A percentile compares a stretch with the other conserved stretches of the same genome.
Evolutionary conservation across 1,139 yeast genomes (phyloP).

Genomic region (Taphrina confusa): DNA sequence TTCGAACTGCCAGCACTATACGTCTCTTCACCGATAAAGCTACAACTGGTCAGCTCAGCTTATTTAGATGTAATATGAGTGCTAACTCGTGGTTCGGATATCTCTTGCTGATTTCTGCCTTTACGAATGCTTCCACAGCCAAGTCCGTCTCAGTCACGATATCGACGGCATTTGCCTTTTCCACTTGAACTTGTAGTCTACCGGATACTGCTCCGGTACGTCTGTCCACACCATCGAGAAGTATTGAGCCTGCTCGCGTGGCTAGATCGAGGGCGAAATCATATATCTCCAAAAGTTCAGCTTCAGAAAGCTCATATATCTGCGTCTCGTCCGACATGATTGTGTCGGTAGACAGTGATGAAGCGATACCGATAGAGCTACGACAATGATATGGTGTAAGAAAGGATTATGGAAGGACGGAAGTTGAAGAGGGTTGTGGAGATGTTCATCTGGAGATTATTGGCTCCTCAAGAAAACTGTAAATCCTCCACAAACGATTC

Average conservation of each 20-base stretch:
- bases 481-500: too few species aligned
- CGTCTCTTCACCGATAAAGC: conserved; percentile 61
- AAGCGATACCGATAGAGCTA: too few species aligned
- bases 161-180: conserved; percentile 50
- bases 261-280: conserved; percentile 4
- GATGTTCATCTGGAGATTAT: too few species aligned
- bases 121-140: conserved; percentile 55
- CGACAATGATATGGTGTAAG: too few species aligned
- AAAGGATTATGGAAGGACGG: too few species aligned
- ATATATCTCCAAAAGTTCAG: neutral
- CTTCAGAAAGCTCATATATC: neutral
- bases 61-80: too few species aligned
- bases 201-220: neutral
- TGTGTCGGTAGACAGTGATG: too few species aligned
- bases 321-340: neutral
- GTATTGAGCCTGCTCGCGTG: conserved; percentile 1
- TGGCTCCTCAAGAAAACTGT: too few species aligned
- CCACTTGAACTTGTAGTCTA: neutral
- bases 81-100: conserved; percentile 53
- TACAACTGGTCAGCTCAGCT: too few species aligned
- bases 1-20: conserved; percentile 44
- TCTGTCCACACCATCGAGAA: conserved; percentile 6
- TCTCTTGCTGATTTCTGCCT: conserved; percentile 45
- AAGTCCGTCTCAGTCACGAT: conserved; percentile 61
- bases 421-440: too few species aligned